Base-by-base conservation (phyloP, 148 eudicot genomes). In the Rhododendron williamsianum region DNA sequence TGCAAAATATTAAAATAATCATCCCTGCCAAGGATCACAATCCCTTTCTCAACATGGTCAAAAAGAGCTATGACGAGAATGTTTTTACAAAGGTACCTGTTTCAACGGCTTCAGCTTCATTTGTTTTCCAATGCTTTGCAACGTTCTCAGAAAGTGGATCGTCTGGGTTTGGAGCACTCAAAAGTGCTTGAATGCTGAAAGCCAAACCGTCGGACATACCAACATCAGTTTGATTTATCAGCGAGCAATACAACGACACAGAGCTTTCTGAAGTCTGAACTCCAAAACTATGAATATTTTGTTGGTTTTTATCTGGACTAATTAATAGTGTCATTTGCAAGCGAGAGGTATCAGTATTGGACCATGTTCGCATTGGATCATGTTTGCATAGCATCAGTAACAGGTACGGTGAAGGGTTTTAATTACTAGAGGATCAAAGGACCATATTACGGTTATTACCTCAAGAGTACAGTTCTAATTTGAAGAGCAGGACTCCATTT, bases 401-500 rank as follows among this genome's bases (percentile, higher is more conserved):
- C 6, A 15, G 35, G 25, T 35, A 74, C 33, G n/a, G 35, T 7
- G 56, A 74, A 45, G 21, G 80, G 12, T 36, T 84, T 69, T 73
- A 51, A 9, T 84, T 15, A 27, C 3, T 77, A 58, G 35, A 52
- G 27, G 21, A 77, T 36, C 10, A 23, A 3, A 52, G 21, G 60
- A 45, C 65, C 58, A 54, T 58, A 38, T 65, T 88, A 97, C 99
- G 23, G 60, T 54, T 54, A 54, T 16, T 54, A 54, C 60, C 99
- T 97, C 87, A 94, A 89, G 76, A 97, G 97, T 84, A 97, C 99
- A 51, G 99, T 97, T 80, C 98, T 93, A 74, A 97, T 97, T 90
- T 97, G 98, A 82, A 97, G 99, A 90, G 99, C 99, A 82, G 99
- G 99, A 88, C 99, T 97, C 98, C 99, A 97, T 85, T 97, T 97